Percentiles rank a stretch among this genome's conserved stretches.
Evolutionary conservation across 768 basidiomycete species (phyloP).

Genomic region (Tephrocybe rancida): DNA sequence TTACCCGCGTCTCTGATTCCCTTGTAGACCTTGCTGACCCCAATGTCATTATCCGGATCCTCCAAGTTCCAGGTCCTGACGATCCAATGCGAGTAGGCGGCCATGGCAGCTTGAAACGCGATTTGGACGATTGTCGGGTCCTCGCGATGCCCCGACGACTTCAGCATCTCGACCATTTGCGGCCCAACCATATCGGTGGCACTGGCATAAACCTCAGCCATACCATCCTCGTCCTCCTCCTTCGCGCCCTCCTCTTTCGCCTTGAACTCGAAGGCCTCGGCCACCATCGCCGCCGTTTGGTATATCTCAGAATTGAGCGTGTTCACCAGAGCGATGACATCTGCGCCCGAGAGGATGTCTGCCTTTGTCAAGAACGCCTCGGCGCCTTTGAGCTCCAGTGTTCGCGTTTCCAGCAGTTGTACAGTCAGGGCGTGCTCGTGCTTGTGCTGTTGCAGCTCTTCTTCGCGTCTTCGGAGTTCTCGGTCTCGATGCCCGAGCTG

Average conservation of each 20-base stretch:
- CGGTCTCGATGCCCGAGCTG: conserved; percentile 10
- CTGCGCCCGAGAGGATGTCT: conserved; percentile 43
- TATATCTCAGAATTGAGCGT: conserved; percentile 49
- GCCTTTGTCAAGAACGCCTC: conserved; percentile 46
- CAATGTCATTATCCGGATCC: conserved; percentile 46
- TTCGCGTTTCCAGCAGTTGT: conserved; percentile 19
- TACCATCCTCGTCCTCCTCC: conserved; percentile 17
- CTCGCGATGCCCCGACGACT: conserved; percentile 36
- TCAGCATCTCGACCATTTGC: conserved; percentile 41
- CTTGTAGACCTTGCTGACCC: conserved; percentile 38
- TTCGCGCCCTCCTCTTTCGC: neutral
- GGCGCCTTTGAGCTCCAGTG: conserved; percentile 41
- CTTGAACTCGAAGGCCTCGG: conserved; percentile 39
- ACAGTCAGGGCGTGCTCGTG: conserved; percentile 18
- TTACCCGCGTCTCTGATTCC: conserved; percentile 37
- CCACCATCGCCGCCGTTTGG: conserved; percentile 49
- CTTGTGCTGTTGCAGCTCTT: conserved; percentile 4
- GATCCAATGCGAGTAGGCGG: conserved; percentile 52
- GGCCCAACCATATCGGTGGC: conserved; percentile 30
- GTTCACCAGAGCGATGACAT: conserved; percentile 45
- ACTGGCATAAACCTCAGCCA: conserved; percentile 28
- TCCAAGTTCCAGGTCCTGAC: conserved; percentile 54
- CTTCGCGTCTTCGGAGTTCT: conserved; percentile 10
- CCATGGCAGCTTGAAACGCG: conserved; percentile 46
- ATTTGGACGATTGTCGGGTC: conserved; percentile 45